Evolutionary conservation across 805 yeast genomes (phyloP), one percentile per base, ranked within the genome.

Genomic region (Candida piceae): DNA sequence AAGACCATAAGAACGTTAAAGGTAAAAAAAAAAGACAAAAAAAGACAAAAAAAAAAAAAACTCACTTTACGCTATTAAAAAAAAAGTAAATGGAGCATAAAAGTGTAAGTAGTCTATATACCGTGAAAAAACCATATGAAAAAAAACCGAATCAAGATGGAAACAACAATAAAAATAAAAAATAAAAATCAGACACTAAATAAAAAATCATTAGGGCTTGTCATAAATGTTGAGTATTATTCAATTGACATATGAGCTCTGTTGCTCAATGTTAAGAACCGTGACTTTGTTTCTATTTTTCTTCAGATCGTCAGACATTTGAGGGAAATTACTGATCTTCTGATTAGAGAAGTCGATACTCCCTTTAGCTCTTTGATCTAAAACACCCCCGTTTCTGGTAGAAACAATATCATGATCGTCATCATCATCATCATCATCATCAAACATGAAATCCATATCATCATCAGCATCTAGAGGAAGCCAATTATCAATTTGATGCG

Each of bases 401-500:
- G 16, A 4, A 16, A 16, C 8, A 15, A n/a, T n/a, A n/a, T n/a
- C n/a, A n/a, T n/a, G n/a, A n/a, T n/a, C n/a, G n/a, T n/a, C 29
- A 29, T 18, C 21, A 29, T 20, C 32, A n/a, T 31, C 39, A 32
- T 30, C 42, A 18, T 38, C 48, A 27, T 35, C 40, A 32, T 46
- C 54, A 40, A 50, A 50, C 22, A 48, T 26, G 21, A 42, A 42
- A 18, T 40, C 50, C 24, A 39, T 8, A 16, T 44, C 49, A 17
- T 39, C 46, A 4, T 39, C 32, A 13, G 36, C 20, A 11, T 37
- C 34, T 4, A 25, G 19, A 16, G 26, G 38, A 34, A 34, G 39
- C 44, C 44, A 39, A 7, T 38, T 28, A 4, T 17, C 15, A 18
- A 29, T 13, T 10, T 17, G 17, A 7, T 25, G 19, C 17, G n/a